Conservation (phyloP, 352 stramenopile genomes). For the Phytophthora uliginosa region DNA sequence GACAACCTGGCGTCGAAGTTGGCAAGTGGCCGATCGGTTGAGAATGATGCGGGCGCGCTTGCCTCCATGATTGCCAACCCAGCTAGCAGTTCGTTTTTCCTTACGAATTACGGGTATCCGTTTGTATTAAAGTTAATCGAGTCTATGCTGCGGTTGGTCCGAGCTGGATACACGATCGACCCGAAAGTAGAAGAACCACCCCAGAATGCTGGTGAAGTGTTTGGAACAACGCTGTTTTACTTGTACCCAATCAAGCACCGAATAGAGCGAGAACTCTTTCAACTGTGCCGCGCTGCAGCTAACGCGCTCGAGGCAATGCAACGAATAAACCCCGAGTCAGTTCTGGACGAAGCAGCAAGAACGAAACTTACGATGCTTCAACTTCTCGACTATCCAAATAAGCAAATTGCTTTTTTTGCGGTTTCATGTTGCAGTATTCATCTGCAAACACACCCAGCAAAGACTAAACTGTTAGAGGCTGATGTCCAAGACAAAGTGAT, state of each 20-base stretch:
- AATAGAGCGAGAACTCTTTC: slow-evolving; percentile 23
- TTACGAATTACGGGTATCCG: slow-evolving; percentile 27
- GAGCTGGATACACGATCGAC: not conserved
- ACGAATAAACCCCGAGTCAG: slow-evolving; percentile 9
- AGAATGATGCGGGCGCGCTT: slow-evolving; percentile 22
- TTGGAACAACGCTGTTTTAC: slow-evolving; percentile 31
- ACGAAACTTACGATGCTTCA: slow-evolving; percentile 30
- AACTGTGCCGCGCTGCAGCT: slow-evolving; percentile 21
- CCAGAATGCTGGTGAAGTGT: not conserved
- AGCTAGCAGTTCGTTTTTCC: slow-evolving; percentile 11
- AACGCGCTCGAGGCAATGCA: slow-evolving; percentile 23
- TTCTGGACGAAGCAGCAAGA: slow-evolving; percentile 29
- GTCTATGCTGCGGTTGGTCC: slow-evolving; percentile 12
- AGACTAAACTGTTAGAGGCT: slow-evolving; percentile 22
- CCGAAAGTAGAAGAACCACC: not conserved
- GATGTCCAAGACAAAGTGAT: slow-evolving; percentile 30
- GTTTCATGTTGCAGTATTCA: slow-evolving; percentile 25
- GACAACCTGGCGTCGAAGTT: slow-evolving; percentile 23
- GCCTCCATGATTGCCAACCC: slow-evolving; percentile 24
- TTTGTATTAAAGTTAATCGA: slow-evolving; percentile 31
- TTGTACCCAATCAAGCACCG: slow-evolving; percentile 1
- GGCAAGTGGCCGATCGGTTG: slow-evolving; percentile 13
- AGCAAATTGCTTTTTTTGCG: slow-evolving; percentile 20
- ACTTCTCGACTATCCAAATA: slow-evolving; percentile 28
- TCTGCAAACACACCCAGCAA: slow-evolving; percentile 24